Conservation (phyloP, 1,284 basidiomycete species). For the Pseudozyma hubeiensis region DNA sequence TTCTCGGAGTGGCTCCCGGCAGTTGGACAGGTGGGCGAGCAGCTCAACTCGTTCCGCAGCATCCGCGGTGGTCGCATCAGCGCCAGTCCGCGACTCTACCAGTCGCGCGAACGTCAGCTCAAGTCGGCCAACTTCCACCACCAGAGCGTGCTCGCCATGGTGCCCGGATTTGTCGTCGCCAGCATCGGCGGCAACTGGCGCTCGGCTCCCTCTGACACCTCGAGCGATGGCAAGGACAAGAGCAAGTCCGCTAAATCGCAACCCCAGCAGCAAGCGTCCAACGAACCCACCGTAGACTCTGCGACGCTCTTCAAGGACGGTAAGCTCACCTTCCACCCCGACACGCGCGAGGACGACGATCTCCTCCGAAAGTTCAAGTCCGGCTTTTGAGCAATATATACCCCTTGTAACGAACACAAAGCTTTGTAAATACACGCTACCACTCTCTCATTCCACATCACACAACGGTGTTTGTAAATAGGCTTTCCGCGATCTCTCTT, state of each 20-base stretch:
- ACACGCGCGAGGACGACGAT: conserved; percentile 73
- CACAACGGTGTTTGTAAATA: conserved; percentile 5
- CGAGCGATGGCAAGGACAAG: conserved; percentile 3
- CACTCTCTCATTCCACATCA: neutral
- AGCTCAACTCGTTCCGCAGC: conserved; percentile 54
- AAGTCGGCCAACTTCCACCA: conserved; percentile 68
- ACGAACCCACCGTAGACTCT: conserved; percentile 38
- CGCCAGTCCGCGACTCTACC: conserved; percentile 70
- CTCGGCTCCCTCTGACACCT: conserved; percentile 72
- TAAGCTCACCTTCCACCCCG: conserved; percentile 85
- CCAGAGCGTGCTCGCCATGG: conserved; percentile 79
- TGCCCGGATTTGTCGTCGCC: conserved; percentile 63
- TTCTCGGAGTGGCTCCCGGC: conserved; percentile 78
- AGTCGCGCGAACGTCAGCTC: conserved; percentile 61
- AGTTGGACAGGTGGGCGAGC: conserved; percentile 72
- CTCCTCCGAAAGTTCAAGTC: conserved; percentile 30
- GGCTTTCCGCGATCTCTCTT: neutral
- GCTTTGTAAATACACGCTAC: neutral
- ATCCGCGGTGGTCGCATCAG: conserved; percentile 79
- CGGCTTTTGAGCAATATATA: too few relatives aligned
- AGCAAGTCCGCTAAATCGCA: conserved; percentile 8
- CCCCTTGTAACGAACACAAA: conserved; percentile 1
- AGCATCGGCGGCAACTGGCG: conserved; percentile 62
- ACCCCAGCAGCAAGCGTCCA: neutral
- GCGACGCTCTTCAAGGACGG: conserved; percentile 71